Evolutionary conservation across 1,284 basidiomycete species (phyloP), one percentile per base, ranked within the genome.

Genomic region (Papiliotrema flavescens): DNA sequence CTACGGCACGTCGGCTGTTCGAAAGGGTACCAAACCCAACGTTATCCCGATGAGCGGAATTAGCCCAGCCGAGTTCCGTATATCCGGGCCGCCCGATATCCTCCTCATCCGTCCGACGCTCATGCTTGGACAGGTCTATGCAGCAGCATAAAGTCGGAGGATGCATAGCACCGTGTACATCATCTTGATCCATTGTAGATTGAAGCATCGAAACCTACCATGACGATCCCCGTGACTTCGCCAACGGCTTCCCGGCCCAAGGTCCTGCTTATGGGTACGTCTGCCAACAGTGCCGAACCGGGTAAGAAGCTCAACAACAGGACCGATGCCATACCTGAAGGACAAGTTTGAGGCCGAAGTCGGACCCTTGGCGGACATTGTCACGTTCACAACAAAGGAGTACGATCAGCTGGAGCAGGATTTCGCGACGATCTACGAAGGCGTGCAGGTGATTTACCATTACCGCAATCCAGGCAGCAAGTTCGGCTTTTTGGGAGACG

Each of bases 361-460:
- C 11, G 46, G 44, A 3, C 46, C 57, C 24, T 44, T 57, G 13
- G 61, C 61, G 5, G 57, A 59, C 19, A 55, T 62, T 26, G 57
- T 59, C 19, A 46, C 59, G 32, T 48, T 89, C 75, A 83, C 86
- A 69, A 86, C 86, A 7, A 78, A 80, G 19, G 78, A 80, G 60
- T 82, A 87, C 6, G 78, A 80, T 23, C 83, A 86, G 47, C 89
- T 92, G 71, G 78, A 89, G 39, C 73, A 79, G 5, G 83, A 81
- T 53, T 81, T 88, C 45, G 76, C 79, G 20, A 84, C 84, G 9
- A 89, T 85, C 72, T 93, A 90, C 74, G 80, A 80, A 14, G 82
- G 83, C 22, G 80, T 84, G 1, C 80, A 85, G 13, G 90, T 84
- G 15, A 83, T 93, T 55, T 94, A 90, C 77, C 82, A 89, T 51